Percentiles rank a stretch among this genome's conserved stretches.
These are phyloP conservation scores for Monosporascus sp. DNA, from an alignment of 2,329 filamentous ascomycete species.

Conservation along the genomic window DNA sequence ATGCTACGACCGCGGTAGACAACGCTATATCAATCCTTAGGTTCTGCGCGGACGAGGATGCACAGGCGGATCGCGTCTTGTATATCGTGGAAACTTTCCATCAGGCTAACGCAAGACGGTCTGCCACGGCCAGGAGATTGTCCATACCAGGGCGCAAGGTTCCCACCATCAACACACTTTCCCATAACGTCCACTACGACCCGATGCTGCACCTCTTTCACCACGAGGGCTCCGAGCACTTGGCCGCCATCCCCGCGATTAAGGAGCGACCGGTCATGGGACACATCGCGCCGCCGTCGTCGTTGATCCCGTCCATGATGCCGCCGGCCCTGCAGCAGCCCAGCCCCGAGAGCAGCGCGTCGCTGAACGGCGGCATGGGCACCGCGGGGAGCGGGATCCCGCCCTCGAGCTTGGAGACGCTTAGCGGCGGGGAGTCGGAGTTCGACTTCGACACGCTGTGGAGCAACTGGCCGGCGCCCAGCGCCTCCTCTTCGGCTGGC, in stretches of 20 bases:
- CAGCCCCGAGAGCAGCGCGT: conserved; percentile 25
- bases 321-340: conserved; percentile 23
- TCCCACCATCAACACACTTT: conserved; percentile 22
- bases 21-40: conserved; percentile 44
- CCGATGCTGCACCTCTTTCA: conserved; percentile 26
- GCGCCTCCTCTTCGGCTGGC: neutral
- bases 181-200: conserved; percentile 19
- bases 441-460: conserved; percentile 34
- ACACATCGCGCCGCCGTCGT: conserved; percentile 4
- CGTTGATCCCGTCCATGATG: conserved; percentile 20
- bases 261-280: conserved; percentile 14
- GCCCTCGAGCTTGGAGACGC: conserved; percentile 15
- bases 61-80: conserved; percentile 43
- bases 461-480: conserved; percentile 17
- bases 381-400: conserved; percentile 12
- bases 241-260: conserved; percentile 7
- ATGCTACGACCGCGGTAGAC: conserved; percentile 34
- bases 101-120: conserved; percentile 31
- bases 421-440: conserved; percentile 26
- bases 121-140: conserved; percentile 18
- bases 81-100: conserved; percentile 47
- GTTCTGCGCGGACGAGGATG: conserved; percentile 43
- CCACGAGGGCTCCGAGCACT: conserved; percentile 7
- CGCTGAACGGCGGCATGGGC: conserved; percentile 18
- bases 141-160: conserved; percentile 20